phyloP scores from a whole-genome alignment of 2,329 filamentous ascomycete species.

The Colletotrichum eremochloae region DNA sequence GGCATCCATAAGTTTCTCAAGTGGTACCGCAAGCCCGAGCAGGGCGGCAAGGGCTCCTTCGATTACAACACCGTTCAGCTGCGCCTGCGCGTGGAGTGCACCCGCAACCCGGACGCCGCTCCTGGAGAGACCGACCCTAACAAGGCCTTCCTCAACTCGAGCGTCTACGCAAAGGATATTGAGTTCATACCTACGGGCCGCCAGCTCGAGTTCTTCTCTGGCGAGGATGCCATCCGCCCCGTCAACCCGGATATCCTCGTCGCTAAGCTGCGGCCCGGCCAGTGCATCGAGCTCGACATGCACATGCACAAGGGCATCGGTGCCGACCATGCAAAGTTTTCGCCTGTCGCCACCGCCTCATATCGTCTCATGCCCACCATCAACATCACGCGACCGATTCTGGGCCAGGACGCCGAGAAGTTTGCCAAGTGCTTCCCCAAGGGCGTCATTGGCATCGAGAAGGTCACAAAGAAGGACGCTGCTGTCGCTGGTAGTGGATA shows the following conservation, averaged over 20 bases:
- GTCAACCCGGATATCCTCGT: slow-evolving; percentile 94
- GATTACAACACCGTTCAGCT: slow-evolving; percentile 93
- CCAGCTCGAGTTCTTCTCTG: slow-evolving; percentile 75
- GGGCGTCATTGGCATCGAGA: slow-evolving; percentile 87
- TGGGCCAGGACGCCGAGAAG: slow-evolving; percentile 88
- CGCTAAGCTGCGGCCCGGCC: slow-evolving; percentile 91
- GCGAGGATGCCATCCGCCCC: slow-evolving; percentile 76
- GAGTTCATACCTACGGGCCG: slow-evolving; percentile 81
- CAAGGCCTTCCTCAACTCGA: slow-evolving; percentile 88
- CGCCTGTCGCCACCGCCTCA: slow-evolving; percentile 92
- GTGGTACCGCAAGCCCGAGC: slow-evolving; percentile 80
- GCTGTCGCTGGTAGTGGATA: slow-evolving; percentile 72
- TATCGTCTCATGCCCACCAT: slow-evolving; percentile 94
- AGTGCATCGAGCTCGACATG: slow-evolving; percentile 87
- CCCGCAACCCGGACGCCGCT: slow-evolving; percentile 79
- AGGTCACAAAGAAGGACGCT: slow-evolving; percentile 77
- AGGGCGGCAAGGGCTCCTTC: slow-evolving; percentile 73
- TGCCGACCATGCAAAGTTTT: slow-evolving; percentile 96
- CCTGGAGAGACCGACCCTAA: slow-evolving; percentile 82
- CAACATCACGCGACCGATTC: slow-evolving; percentile 83
- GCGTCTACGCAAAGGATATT: slow-evolving; percentile 84
- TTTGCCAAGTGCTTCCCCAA: slow-evolving; percentile 90
- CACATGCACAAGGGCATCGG: slow-evolving; percentile 97
- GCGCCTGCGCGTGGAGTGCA: slow-evolving; percentile 83
- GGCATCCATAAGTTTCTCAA: slow-evolving; percentile 83